phyloP scores from a whole-genome alignment of 441 rosid genomes.

The Kokia cookei region DNA sequence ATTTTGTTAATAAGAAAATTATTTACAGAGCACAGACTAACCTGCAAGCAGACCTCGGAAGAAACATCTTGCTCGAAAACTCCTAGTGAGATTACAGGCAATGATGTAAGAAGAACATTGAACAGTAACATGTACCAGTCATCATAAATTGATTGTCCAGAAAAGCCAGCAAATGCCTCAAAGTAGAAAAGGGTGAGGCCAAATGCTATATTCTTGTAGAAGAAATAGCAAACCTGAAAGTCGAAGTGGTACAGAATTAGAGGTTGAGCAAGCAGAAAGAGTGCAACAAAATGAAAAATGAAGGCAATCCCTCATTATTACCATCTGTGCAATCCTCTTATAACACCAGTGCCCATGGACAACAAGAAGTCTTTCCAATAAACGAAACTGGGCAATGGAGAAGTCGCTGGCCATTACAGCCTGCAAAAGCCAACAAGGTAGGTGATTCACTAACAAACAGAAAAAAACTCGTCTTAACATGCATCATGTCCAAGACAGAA shows the following conservation, averaged over 20 bases:
- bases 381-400: slow-evolving; percentile 89
- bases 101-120: slow-evolving; percentile 92
- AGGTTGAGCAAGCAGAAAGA: slow-evolving; percentile 2
- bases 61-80: slow-evolving; percentile 98
- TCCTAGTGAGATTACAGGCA: slow-evolving; percentile 96
- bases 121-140: slow-evolving; percentile 95
- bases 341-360: slow-evolving; percentile 99
- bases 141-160: slow-evolving; percentile 91
- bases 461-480: neutral
- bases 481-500: neutral
- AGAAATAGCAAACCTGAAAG: slow-evolving; percentile 92
- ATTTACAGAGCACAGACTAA: slow-evolving; percentile 17
- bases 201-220: slow-evolving; percentile 96
- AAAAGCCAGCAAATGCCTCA: slow-evolving; percentile 90
- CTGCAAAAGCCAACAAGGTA: slow-evolving; percentile 35
- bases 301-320: slow-evolving; percentile 24
- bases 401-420: slow-evolving; percentile 99
- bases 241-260: neutral
- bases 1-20: neutral
- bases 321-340: slow-evolving; percentile 98
- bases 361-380: slow-evolving; percentile 89
- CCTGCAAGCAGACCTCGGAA: slow-evolving; percentile 94
- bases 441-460: neutral
- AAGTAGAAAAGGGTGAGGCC: slow-evolving; percentile 98
- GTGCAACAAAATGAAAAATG: neutral